Base-by-base conservation (phyloP, 441 rosid species). In the Pelargonium citronellum region DNA sequence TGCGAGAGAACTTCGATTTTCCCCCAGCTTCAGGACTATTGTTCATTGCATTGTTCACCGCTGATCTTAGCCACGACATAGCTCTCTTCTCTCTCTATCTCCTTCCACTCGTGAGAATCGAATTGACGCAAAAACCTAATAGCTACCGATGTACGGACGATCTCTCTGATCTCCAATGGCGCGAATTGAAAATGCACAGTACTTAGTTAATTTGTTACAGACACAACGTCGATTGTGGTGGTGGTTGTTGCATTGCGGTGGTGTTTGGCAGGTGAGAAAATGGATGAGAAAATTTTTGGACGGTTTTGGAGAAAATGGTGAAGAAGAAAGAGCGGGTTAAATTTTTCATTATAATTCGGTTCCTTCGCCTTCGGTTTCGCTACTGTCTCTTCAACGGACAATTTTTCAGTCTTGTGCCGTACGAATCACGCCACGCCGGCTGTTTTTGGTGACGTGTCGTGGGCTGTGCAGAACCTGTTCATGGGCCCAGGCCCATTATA, bases 21-120 rank as follows among this genome's bases (percentile, higher is more conserved):
- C 88, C 94, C 62, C 69, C 97, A 76, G 83, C 94, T 5, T 27
- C 30, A 1, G 30, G 30, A 22, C 24, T 22, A 22, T 22, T 22
- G 24, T 22, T 22, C 30, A 90, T 96, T 1, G 99, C 99, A 72
- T 71, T 87, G 80, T 78, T 76, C 67, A 94, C 94, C 22, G 96
- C 99, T 47, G 88, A 70, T 76, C 87, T 78, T 17, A 94, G 37
- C 99, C 99, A 94, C 83, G 99, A 90, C 97, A 89, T 89, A 44
- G 15, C 43, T 62, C 5, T 66, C 39, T 2, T 7, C 19, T 53
- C 24, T 22, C 24, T 22, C 24, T 22, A 0, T 22, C 24, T 22
- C 24, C 30, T 27, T 27, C 30, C 30, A 1, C 30, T 27, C 30
- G 30, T 3, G 30, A 27, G 30, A 3, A 27, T 27, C 30, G 30